phyloP scores from a whole-genome alignment of 2,329 filamentous ascomycete genomes.

The Botryotinia calthae region DNA sequence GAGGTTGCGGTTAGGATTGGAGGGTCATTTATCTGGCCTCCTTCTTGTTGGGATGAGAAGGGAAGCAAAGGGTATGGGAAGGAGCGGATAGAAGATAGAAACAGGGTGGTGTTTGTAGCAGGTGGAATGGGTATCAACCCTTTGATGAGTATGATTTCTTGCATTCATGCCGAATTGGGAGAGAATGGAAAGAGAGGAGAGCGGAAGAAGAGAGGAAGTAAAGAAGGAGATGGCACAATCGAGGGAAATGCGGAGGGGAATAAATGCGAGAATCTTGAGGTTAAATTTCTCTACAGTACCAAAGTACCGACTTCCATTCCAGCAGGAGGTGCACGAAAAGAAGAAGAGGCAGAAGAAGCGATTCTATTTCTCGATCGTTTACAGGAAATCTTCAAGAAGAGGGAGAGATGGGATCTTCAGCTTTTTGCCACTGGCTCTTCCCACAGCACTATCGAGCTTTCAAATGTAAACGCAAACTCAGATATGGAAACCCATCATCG shows the following conservation, averaged over 20 bases:
- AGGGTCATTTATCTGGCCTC: not conserved
- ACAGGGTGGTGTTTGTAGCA: not conserved
- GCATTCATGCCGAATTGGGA: not conserved
- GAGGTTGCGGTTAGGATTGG: not conserved
- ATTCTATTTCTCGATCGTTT: not conserved
- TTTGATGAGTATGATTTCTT: not conserved
- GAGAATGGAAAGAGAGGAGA: not conserved
- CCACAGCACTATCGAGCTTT: not conserved
- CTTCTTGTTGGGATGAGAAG: not conserved
- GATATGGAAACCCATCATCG: not conserved
- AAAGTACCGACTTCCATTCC: not conserved
- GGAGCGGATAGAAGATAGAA: not conserved
- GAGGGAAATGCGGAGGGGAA: no score
- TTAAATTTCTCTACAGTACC: not conserved
- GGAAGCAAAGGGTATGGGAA: not conserved
- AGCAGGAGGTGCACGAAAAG: not conserved
- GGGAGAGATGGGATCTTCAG: not conserved
- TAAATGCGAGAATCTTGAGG: not conserved
- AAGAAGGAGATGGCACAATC: not conserved
- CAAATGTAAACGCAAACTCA: not conserved
- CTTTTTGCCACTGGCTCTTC: not conserved
- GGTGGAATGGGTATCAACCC: constrained; percentile 6
- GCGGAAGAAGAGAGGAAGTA: not conserved
- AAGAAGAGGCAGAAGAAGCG: not conserved
- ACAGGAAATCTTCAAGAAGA: not conserved